Conservation (phyloP, 2,329 filamentous ascomycete species). For the Thermochaetoides dissita region DNA sequence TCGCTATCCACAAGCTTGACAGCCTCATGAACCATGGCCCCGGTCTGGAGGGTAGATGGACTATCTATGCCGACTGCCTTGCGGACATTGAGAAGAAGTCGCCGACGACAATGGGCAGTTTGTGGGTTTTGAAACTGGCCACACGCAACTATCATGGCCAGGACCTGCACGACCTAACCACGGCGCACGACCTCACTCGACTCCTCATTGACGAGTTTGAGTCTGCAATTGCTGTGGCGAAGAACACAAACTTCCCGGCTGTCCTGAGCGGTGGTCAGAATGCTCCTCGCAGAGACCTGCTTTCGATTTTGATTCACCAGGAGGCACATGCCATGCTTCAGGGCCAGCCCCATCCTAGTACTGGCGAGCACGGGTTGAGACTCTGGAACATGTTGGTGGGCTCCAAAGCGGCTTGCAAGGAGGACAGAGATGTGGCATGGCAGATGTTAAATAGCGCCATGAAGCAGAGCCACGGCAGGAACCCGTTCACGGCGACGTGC, state of each 20-base stretch:
- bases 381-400: constrained; percentile 68
- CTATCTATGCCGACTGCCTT: constrained; percentile 54
- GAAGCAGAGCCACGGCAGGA: constrained; percentile 30
- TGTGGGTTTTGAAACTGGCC: constrained; percentile 46
- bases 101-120: constrained; percentile 54
- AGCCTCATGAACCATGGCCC: constrained; percentile 45
- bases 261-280: constrained; percentile 36
- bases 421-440: constrained; percentile 58
- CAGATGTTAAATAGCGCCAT: constrained; percentile 41
- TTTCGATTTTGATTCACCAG: constrained; percentile 42
- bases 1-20: constrained; percentile 47
- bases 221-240: constrained; percentile 32
- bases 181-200: constrained; percentile 46
- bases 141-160: constrained; percentile 30
- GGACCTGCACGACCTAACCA: constrained; percentile 43
- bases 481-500: constrained; percentile 42
- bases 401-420: constrained; percentile 39
- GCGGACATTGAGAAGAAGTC: constrained; percentile 52
- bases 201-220: constrained; percentile 54
- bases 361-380: constrained; percentile 39
- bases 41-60: constrained; percentile 38
- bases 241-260: constrained; percentile 26
- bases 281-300: constrained; percentile 42
- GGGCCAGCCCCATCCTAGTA: no score
- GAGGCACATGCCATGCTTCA: constrained; percentile 48